phyloP scores from a whole-genome alignment of 352 stramenopile species.

The Phytophthora agathidicida region DNA sequence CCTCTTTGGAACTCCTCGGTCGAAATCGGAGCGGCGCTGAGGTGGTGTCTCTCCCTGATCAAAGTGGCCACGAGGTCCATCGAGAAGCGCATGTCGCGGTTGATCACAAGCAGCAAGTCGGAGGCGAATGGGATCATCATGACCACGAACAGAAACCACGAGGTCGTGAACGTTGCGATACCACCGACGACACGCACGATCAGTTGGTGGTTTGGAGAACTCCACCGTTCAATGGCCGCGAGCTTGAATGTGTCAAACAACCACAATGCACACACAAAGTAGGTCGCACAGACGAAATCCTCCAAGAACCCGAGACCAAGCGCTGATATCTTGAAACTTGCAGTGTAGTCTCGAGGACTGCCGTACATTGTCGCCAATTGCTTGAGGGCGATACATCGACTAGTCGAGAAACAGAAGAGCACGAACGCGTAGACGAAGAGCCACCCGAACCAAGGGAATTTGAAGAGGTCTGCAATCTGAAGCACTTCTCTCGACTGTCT shows the following conservation, averaged over 20 bases:
- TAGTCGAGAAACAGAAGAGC: slow-evolving; percentile 30
- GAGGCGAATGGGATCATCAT: slow-evolving; percentile 34
- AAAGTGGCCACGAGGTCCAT: slow-evolving; percentile 35
- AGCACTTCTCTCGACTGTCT: background rate
- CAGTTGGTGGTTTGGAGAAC: background rate
- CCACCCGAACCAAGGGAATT: slow-evolving; percentile 32
- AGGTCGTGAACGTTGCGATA: slow-evolving; percentile 22
- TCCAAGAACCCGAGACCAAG: slow-evolving; percentile 32
- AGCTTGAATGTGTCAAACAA: slow-evolving; percentile 25
- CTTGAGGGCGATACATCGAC: slow-evolving; percentile 29
- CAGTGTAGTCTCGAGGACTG: slow-evolving; percentile 22
- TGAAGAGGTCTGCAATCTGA: slow-evolving; percentile 7
- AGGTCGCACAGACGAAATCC: slow-evolving; percentile 41
- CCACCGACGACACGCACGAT: slow-evolving; percentile 3
- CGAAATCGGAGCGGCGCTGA: slow-evolving; percentile 37
- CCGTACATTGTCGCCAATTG: slow-evolving; percentile 32
- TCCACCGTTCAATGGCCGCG: background rate
- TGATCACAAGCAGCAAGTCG: slow-evolving; percentile 46
- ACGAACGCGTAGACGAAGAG: slow-evolving; percentile 31
- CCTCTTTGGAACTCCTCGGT: slow-evolving; percentile 36
- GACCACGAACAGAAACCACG: slow-evolving; percentile 35
- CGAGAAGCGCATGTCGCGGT: slow-evolving; percentile 44
- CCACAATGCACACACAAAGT: slow-evolving; percentile 31
- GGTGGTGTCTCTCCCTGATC: slow-evolving; percentile 34
- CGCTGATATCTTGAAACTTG: slow-evolving; percentile 12